Percentiles rank a stretch among this genome's conserved stretches.
Evolutionary conservation across 23 red algal species (phyloP).

Genomic region (Gracilaria vermiculophylla): DNA sequence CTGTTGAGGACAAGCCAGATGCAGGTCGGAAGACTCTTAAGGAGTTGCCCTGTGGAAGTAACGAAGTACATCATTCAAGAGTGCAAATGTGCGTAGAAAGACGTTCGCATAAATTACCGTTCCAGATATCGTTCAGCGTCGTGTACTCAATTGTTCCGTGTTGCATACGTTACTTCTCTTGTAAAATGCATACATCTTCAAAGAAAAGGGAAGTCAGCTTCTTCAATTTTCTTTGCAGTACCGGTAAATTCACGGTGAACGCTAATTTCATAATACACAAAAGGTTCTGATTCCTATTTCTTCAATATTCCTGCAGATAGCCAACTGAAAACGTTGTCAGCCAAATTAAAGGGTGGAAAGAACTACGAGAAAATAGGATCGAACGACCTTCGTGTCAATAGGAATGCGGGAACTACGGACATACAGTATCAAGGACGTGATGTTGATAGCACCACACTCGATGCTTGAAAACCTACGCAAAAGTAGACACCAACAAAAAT

Average conservation of each 20-base stretch:
- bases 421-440: no score
- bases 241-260: background rate
- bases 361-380: no score
- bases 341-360: background rate
- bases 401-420: no score
- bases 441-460: no score
- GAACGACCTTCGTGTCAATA: background rate
- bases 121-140: background rate
- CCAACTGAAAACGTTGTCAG: background rate
- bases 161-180: background rate
- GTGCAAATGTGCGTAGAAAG: background rate
- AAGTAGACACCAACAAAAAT: background rate
- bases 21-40: background rate
- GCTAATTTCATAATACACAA: background rate
- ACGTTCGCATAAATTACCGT: background rate
- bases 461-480: background rate
- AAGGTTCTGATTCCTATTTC: background rate
- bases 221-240: background rate
- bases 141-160: background rate
- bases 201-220: background rate
- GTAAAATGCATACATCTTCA: background rate
- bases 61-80: background rate
- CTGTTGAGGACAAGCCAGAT: background rate
- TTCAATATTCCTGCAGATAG: background rate
- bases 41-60: background rate